Percentiles rank a stretch among this genome's conserved stretches.
These are phyloP conservation scores for Rhizopus stolonifer DNA, from an alignment of 371 early-diverging fungal genomes.

Conservation along the genomic window DNA sequence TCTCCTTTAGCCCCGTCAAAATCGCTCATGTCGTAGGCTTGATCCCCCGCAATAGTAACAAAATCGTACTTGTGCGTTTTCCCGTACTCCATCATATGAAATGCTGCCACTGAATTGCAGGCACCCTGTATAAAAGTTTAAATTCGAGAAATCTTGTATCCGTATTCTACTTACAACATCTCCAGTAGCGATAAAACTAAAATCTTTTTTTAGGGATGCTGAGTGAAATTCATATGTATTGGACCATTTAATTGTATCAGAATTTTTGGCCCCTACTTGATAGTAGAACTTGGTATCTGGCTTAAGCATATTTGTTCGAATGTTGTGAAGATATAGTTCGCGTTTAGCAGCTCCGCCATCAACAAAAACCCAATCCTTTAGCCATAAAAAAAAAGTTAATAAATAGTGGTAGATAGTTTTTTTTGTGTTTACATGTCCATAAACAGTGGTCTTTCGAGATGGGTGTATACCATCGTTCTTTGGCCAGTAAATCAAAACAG, in stretches of 20 bases:
- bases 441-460: not conserved
- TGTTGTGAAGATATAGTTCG: constrained; percentile 26
- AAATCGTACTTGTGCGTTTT: constrained; percentile 44
- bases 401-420: no score
- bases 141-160: not conserved
- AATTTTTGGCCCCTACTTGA: constrained; percentile 28
- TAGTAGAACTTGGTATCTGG: constrained; percentile 29
- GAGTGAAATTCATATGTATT: constrained; percentile 41
- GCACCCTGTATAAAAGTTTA: no score
- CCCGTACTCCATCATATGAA: constrained; percentile 31
- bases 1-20: constrained; percentile 47
- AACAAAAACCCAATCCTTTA: constrained; percentile 40
- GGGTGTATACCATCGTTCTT: constrained; percentile 7
- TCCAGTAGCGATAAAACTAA: constrained; percentile 42
- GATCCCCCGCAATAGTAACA: constrained; percentile 46
- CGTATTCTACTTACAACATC: constrained; percentile 34
- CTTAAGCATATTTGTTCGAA: constrained; percentile 21
- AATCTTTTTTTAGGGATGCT: constrained; percentile 22
- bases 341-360: constrained; percentile 35
- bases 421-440: constrained; percentile 15
- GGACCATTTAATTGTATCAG: constrained; percentile 20
- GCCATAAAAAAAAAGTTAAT: no score
- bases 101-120: constrained; percentile 41
- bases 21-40: constrained; percentile 47
- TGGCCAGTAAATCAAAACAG: constrained; percentile 45